Conservation (phyloP, 441 rosid species). For the Gossypium gossypioides region DNA sequence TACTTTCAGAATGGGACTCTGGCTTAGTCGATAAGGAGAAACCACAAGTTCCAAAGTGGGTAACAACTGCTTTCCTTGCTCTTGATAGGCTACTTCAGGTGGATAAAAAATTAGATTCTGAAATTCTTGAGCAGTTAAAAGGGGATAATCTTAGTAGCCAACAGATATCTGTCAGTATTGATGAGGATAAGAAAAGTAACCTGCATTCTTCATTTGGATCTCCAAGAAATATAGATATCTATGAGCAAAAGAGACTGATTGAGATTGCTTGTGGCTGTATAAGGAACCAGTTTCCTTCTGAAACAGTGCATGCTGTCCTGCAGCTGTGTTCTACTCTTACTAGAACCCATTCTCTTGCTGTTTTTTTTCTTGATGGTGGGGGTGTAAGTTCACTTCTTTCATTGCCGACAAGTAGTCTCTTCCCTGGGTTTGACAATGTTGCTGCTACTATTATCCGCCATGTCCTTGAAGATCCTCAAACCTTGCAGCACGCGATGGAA, state of each 20-base stretch:
- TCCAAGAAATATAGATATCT: constrained; percentile 39
- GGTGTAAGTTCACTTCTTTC: constrained; percentile 74
- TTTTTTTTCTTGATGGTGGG: constrained; percentile 77
- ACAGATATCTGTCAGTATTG: constrained; percentile 45
- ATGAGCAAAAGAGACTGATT: constrained; percentile 72
- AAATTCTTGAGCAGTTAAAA: constrained; percentile 68
- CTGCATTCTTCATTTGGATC: constrained; percentile 48
- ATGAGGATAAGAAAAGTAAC: constrained; percentile 62
- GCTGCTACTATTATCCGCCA: constrained; percentile 88
- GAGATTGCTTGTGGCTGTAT: constrained; percentile 84
- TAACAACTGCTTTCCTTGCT: constrained; percentile 90
- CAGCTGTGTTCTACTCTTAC: constrained; percentile 91
- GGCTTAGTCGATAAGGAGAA: constrained; percentile 41
- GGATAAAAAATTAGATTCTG: constrained; percentile 69
- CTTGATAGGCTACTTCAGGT: constrained; percentile 84
- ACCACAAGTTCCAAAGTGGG: constrained; percentile 75
- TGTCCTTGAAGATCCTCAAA: constrained; percentile 93
- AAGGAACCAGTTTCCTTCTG: constrained; percentile 72
- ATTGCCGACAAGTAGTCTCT: constrained; percentile 76
- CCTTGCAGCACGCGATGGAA: constrained; percentile 98
- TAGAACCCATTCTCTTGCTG: constrained; percentile 67
- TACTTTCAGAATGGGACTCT: constrained; percentile 72
- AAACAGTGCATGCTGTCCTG: constrained; percentile 85
- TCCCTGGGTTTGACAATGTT: constrained; percentile 86
- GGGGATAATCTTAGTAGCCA: constrained; percentile 34